These are phyloP conservation scores for Helotiales sp. DNA, from an alignment of 2,329 filamentous ascomycete genomes.

Conservation along the genomic window DNA sequence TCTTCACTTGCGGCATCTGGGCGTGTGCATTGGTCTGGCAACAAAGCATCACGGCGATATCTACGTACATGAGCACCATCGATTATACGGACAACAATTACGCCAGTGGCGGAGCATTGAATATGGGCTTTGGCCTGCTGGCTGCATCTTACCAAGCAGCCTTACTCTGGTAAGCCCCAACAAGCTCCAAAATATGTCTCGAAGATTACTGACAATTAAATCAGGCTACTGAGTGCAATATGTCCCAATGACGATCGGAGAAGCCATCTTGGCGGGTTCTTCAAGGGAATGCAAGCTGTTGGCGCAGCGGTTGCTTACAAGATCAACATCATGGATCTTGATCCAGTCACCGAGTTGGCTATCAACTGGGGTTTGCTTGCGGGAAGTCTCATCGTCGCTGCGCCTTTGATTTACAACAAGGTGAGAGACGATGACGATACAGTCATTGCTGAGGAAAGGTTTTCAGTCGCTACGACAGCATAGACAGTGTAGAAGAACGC, in stretches of 20 bases:
- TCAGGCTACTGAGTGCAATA: not conserved
- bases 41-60: conserved; percentile 35
- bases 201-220: not conserved
- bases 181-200: not conserved
- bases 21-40: conserved; percentile 80
- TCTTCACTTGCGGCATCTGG: conserved; percentile 74
- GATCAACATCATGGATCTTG: conserved; percentile 59
- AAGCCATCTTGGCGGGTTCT: conserved; percentile 82
- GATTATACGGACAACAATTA: not conserved
- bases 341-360: conserved; percentile 72
- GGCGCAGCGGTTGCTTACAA: conserved; percentile 73
- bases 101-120: not conserved
- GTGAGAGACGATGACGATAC: conserved; percentile 58
- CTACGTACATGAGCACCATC: conserved; percentile 44
- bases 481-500: too few species aligned
- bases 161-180: conserved; percentile 48
- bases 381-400: conserved; percentile 69
- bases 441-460: not conserved
- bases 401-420: conserved; percentile 75
- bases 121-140: conserved; percentile 1
- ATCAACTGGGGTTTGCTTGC: conserved; percentile 73
- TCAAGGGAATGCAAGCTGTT: conserved; percentile 86
- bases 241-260: not conserved
- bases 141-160: conserved; percentile 52
- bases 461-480: not conserved